Base-by-base conservation (phyloP, 306 rosid species). In the cucumber (Cucumis sativus) region DNA sequence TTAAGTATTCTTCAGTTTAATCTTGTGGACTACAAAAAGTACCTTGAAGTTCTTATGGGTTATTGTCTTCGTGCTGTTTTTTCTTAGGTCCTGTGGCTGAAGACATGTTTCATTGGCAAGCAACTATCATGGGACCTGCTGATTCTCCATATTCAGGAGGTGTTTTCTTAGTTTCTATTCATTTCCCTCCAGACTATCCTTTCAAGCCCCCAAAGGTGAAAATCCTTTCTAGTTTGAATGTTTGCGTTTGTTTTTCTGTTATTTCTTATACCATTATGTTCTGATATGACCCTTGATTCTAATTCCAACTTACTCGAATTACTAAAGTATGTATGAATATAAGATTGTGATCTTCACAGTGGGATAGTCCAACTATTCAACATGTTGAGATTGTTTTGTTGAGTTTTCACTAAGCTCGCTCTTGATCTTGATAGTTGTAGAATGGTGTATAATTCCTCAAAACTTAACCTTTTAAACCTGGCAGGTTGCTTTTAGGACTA, bases 21-120 rank as follows among this genome's bases (percentile, higher is more conserved):
- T 64, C 23, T 37, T 30, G 3, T 65, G 40, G 51, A 20, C 33
- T 20, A 8, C 21, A 0, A 70, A 70, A 70, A 21, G 40, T 45
- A 13, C 75, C 40, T 71, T 23, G 39, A 45, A 28, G 1, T 28
- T 49, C 76, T 28, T 71, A 49, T 51, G 14, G 57, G 52, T 23
- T 43, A 1, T 28, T 49, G 14, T 12, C 15, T 58, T 69, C 17
- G 14, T 62, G 14, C 60, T 66, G 14, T 82, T 75, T 78, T 13
- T 62, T 28, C 75, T 17, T 52, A 93, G 97, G 98, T 77, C 97
- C 98, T 0, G 95, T 91, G 81, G 98, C 95, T 6, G 98, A 93
- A 87, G 98, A 93, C 75, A 93, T 93, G 96, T 93, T 91, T 85
- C 98, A 92, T 76, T 92, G 94, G 96, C 97, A 92, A 79, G 97